Evolutionary conservation across 331 rosid species (phyloP).

Genomic region (Erythrophleum ivorense): DNA sequence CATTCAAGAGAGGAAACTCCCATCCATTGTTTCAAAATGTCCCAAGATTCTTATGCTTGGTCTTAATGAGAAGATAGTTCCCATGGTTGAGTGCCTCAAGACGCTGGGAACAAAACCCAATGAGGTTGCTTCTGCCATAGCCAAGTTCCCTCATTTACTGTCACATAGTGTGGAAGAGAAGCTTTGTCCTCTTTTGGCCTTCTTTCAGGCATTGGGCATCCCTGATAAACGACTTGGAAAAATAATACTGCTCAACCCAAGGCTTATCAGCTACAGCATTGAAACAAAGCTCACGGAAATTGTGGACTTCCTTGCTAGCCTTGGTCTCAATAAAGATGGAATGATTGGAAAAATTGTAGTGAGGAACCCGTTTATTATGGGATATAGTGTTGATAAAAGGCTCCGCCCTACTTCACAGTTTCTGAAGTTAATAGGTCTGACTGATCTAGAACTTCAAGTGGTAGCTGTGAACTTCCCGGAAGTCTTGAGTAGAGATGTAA

Average conservation of each 20-base stretch:
- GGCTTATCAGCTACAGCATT: slow-evolving; percentile 93
- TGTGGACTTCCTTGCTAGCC: slow-evolving; percentile 70
- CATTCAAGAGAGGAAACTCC: slow-evolving; percentile 83
- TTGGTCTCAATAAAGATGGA: slow-evolving; percentile 79
- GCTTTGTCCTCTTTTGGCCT: slow-evolving; percentile 92
- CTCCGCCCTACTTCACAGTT: slow-evolving; percentile 77
- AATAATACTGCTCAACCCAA: slow-evolving; percentile 77
- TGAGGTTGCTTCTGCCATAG: slow-evolving; percentile 77
- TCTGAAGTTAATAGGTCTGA: slow-evolving; percentile 65
- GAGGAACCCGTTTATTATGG: slow-evolving; percentile 84
- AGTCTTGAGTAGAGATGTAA: slow-evolving; percentile 80
- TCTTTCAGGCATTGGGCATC: slow-evolving; percentile 81
- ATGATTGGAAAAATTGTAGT: slow-evolving; percentile 80
- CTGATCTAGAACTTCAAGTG: slow-evolving; percentile 66
- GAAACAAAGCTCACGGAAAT: slow-evolving; percentile 73
- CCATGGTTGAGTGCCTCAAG: slow-evolving; percentile 79
- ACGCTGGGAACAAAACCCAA: slow-evolving; percentile 73
- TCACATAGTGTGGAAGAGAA: slow-evolving; percentile 89
- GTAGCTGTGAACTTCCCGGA: slow-evolving; percentile 73
- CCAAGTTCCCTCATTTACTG: slow-evolving; percentile 83
- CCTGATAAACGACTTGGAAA: slow-evolving; percentile 87
- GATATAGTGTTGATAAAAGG: slow-evolving; percentile 79
- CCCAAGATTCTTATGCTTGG: slow-evolving; percentile 82
- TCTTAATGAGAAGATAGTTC: slow-evolving; percentile 81
- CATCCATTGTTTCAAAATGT: slow-evolving; percentile 78